Conservation (phyloP, 2,329 filamentous ascomycete genomes). For the Xylaria sp. region DNA sequence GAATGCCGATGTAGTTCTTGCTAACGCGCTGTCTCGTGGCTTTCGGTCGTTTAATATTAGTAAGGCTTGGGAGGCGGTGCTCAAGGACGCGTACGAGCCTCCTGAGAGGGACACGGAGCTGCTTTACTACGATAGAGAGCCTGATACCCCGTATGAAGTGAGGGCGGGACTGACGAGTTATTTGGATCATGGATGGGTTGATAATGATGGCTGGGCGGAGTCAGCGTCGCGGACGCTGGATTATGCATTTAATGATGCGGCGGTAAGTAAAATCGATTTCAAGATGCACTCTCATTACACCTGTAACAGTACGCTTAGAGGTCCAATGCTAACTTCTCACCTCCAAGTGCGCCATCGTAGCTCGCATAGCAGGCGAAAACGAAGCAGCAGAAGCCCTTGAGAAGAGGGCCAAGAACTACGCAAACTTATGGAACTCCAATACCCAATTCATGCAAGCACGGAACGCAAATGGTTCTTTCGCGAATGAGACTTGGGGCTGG, state of each 20-base stretch:
- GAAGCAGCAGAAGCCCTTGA: constrained; percentile 41
- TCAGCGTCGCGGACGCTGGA: constrained; percentile 53
- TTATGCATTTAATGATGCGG: constrained; percentile 54
- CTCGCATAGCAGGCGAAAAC: constrained; percentile 44
- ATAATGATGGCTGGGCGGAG: constrained; percentile 55
- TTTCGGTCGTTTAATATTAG: constrained; percentile 50
- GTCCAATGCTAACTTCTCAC: background rate
- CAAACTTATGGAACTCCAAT: constrained; percentile 48
- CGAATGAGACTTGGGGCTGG: constrained; percentile 51
- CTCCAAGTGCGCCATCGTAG: constrained; percentile 46
- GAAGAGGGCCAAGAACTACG: constrained; percentile 48
- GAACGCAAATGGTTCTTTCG: constrained; percentile 54
- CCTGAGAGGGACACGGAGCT: constrained; percentile 51
- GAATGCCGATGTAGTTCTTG: constrained; percentile 53
- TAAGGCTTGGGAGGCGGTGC: constrained; percentile 51
- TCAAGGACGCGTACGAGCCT: constrained; percentile 51
- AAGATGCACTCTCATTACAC: no score
- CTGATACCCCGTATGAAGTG: constrained; percentile 51
- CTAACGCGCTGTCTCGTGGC: constrained; percentile 51
- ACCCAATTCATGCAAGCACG: constrained; percentile 55
- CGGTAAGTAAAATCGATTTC: constrained; percentile 30
- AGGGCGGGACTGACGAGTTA: constrained; percentile 53
- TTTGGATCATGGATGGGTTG: constrained; percentile 51
- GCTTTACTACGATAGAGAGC: constrained; percentile 54
- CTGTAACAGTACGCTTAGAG: no score